Base-by-base conservation (phyloP, 1,284 basidiomycete species). In the Fomitopsis pinicola region DNA sequence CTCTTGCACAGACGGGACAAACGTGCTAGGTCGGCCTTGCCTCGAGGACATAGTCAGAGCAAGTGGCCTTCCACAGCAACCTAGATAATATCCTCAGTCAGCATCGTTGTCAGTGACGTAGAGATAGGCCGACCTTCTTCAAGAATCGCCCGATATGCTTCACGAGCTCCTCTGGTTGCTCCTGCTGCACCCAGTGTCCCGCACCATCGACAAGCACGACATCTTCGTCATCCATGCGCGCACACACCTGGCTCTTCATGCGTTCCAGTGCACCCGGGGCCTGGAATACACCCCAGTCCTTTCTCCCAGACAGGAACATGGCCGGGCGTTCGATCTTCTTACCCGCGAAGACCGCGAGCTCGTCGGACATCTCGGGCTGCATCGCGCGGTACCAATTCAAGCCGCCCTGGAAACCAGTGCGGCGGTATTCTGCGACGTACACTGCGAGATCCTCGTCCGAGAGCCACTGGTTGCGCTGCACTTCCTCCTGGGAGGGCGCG, bases 151-250 rank as follows among this genome's bases (percentile, higher is more conserved):
- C 42, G 58, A 84, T 55, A 15, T 68, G 64, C 26, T 59, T 26
- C 2, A 82, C 72, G 1, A 84, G 77, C 5, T 59, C 64, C 33
- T 66, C 66, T 28, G 73, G 67, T 54, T 67, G 63, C 64, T 74
- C 76, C 57, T 77, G 84, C 69, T 85, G 85, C 22, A 83, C 81
- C 85, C 86, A 87, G 70, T 86, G 85, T 0, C 86, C 86, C 0
- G 84, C 84, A 2, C 79, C 79, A 3, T 81, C 74, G n/a, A 87
- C 72, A 50, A 87, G 64, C n/a, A 83, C 75, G 45, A 85, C 76
- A 42, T 82, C 77, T 36, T 79, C 78, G 22, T 76, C 75, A 10
- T 69, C 67, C 73, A 74, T 72, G 19, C 57, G 53, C 55, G 59
- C 63, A 61, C 75, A 76, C 6, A 64, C 63, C 45, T 66, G 62